These are phyloP conservation scores for Ceratobasidium sp. DNA, from an alignment of 1,284 basidiomycete genomes.

Conservation along the genomic window DNA sequence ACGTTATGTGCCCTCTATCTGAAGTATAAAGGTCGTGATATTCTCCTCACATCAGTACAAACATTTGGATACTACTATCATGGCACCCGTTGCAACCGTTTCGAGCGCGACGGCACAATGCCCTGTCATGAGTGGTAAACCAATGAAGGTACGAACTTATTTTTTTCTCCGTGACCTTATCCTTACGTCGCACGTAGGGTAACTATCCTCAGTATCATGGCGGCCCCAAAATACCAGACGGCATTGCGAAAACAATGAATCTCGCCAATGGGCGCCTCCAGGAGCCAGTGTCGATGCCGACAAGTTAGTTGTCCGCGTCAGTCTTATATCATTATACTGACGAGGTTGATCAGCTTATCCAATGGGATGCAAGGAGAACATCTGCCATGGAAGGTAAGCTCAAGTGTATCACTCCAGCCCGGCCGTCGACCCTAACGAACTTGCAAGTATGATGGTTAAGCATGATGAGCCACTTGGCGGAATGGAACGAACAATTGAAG, in stretches of 20 bases:
- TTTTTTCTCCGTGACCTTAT: not conserved
- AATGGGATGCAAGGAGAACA: conserved; percentile 36
- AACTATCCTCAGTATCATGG: conserved; percentile 37
- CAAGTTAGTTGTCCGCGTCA: not conserved
- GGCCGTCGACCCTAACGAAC: not conserved
- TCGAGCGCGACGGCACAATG: conserved; percentile 25
- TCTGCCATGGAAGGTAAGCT: conserved; percentile 34
- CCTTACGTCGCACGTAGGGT: conserved; percentile 2
- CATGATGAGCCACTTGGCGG: conserved; percentile 33
- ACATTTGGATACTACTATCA: not conserved
- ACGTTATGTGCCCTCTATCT: not conserved
- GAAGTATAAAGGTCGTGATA: conserved; percentile 17
- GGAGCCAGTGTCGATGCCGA: conserved; percentile 30
- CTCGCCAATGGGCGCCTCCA: conserved; percentile 17
- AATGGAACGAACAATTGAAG: conserved; percentile 26
- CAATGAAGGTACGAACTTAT: conserved; percentile 12
- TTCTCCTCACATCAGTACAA: not conserved
- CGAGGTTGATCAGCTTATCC: not conserved
- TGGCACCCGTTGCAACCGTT: conserved; percentile 38
- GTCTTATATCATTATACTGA: not conserved
- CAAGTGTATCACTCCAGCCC: not conserved
- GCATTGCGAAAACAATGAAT: conserved; percentile 27
- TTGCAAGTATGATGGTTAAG: conserved; percentile 41
- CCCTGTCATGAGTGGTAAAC: conserved; percentile 34
- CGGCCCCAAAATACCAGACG: conserved; percentile 17